Evolutionary conservation across 2,329 filamentous ascomycete genomes (phyloP).

Genomic region (Neophaeococcomyces aloes): DNA sequence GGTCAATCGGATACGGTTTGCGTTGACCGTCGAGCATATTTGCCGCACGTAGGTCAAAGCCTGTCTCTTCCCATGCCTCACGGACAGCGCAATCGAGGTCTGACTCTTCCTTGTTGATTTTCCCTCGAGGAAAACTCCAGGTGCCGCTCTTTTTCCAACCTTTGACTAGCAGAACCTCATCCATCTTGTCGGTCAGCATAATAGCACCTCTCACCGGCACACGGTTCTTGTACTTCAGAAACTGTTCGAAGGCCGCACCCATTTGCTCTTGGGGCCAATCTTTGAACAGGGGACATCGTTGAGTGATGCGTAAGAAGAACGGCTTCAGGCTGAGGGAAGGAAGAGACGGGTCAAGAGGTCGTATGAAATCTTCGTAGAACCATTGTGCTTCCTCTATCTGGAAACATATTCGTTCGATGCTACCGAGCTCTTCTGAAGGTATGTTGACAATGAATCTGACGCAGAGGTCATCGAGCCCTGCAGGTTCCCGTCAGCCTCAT

Average conservation of each 20-base stretch:
- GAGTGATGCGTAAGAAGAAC: constrained; percentile 85
- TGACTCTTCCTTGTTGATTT: constrained; percentile 95
- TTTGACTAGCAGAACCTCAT: constrained; percentile 83
- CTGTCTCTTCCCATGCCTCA: constrained; percentile 94
- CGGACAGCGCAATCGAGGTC: constrained; percentile 88
- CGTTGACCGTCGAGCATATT: constrained; percentile 63
- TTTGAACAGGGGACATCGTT: constrained; percentile 82
- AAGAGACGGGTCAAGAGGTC: constrained; percentile 71
- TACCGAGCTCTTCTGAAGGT: constrained; percentile 78
- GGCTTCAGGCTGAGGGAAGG: constrained; percentile 74
- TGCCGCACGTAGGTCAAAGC: constrained; percentile 66
- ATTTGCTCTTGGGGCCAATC: constrained; percentile 69
- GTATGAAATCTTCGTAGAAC: constrained; percentile 99
- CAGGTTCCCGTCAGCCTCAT: constrained; percentile 6
- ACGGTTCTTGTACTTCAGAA: constrained; percentile 85
- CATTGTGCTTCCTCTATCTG: constrained; percentile 99
- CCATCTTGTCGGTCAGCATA: constrained; percentile 87
- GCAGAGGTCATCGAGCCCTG: constrained; percentile 93
- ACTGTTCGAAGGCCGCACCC: constrained; percentile 76
- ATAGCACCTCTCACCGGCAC: constrained; percentile 92
- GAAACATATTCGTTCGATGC: constrained; percentile 90
- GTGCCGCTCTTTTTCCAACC: constrained; percentile 95
- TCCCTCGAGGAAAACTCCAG: constrained; percentile 94
- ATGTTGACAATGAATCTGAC: constrained; percentile 98
- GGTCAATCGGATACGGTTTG: constrained; percentile 71